Evolutionary conservation across 352 stramenopile genomes (phyloP).

Genomic region (Discostella stelligera): DNA sequence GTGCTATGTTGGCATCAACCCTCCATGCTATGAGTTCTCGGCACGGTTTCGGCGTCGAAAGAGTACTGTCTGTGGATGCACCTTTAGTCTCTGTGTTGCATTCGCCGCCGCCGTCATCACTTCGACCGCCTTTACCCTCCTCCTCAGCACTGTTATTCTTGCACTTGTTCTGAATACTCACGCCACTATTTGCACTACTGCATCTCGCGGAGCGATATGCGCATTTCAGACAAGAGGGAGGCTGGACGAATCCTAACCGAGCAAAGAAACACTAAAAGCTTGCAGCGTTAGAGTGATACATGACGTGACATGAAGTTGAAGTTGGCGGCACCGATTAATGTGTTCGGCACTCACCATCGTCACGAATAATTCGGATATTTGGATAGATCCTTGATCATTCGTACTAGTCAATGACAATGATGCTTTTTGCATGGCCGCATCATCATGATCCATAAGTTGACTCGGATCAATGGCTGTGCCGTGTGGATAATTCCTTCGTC

Average conservation of each 20-base stretch:
- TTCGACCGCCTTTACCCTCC: conserved; percentile 5
- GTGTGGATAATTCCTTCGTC: conserved; percentile 19
- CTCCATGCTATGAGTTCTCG: conserved; percentile 65
- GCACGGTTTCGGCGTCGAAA: conserved; percentile 22
- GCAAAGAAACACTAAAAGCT: conserved; percentile 66
- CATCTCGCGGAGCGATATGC: conserved; percentile 41
- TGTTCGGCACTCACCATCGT: conserved; percentile 36
- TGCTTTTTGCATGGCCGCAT: not conserved
- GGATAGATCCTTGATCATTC: not conserved
- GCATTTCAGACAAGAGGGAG: conserved; percentile 68
- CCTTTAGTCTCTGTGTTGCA: too few relatives aligned
- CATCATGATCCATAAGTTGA: conserved; percentile 17
- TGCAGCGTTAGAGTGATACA: not conserved
- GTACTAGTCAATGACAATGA: too few relatives aligned
- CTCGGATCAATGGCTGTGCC: conserved; percentile 31
- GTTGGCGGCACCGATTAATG: not conserved
- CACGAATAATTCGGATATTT: conserved; percentile 44
- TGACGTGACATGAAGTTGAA: too few relatives aligned
- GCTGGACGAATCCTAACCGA: conserved; percentile 69
- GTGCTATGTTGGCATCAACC: conserved; percentile 55
- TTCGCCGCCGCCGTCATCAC: not conserved
- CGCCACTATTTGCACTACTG: conserved; percentile 2
- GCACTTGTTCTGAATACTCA: conserved; percentile 4
- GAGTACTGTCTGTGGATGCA: not conserved
- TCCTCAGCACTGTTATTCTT: conserved; percentile 11